Conservation (phyloP, 371 early-diverging fungal genomes). For the Lichtheimia ornata region DNA sequence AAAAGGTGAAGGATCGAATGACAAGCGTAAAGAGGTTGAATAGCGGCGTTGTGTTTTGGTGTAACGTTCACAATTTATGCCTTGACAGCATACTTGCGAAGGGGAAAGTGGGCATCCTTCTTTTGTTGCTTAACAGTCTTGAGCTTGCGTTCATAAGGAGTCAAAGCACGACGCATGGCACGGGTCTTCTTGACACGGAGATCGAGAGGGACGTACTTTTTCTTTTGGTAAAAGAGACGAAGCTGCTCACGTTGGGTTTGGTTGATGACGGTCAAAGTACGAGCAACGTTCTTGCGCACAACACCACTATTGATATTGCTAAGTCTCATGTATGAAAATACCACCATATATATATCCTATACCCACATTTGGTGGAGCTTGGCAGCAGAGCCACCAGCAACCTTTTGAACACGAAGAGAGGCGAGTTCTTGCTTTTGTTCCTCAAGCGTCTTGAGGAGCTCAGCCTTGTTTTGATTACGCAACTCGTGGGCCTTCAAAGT, state of each 20-base stretch:
- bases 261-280: constrained; percentile 91
- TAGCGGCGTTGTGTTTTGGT: no score
- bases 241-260: constrained; percentile 86
- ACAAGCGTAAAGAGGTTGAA: background rate
- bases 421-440: constrained; percentile 92
- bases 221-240: constrained; percentile 81
- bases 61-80: constrained; percentile 52
- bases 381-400: constrained; percentile 70
- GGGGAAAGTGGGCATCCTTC: constrained; percentile 83
- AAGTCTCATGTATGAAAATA: no score
- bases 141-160: constrained; percentile 66
- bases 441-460: constrained; percentile 86
- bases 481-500: constrained; percentile 90
- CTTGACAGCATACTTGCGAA: constrained; percentile 84
- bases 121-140: constrained; percentile 81
- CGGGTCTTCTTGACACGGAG: constrained; percentile 96
- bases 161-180: constrained; percentile 93
- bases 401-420: constrained; percentile 89
- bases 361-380: constrained; percentile 84
- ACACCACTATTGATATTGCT: constrained; percentile 43
- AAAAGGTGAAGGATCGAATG: background rate
- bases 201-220: constrained; percentile 91
- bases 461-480: constrained; percentile 87
- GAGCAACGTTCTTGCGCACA: constrained; percentile 91
- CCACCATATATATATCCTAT: constrained; percentile 6